Evolutionary conservation across 73 alveolate species (phyloP), one percentile per base, ranked within the genome.

Genomic region (Breviolum minutum): DNA sequence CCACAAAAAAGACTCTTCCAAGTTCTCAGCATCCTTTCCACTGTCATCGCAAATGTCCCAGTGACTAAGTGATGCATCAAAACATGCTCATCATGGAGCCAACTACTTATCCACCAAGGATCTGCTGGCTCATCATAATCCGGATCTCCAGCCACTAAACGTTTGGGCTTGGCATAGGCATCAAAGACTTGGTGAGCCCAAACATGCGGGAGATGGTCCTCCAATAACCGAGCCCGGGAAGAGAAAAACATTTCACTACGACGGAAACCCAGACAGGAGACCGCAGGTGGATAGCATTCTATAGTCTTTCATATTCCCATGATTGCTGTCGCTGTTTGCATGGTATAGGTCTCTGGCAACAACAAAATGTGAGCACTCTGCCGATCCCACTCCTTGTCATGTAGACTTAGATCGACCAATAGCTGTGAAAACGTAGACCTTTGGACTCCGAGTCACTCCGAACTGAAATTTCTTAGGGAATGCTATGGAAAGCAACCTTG

Each of bases 131-230:
- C 97, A 30, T 91, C 97, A n/a, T 73, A 74, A 89, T 91, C 97
- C 17, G 97, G 97, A 74, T 91, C 97, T 7, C 97, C 97, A 22
- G 97, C 63, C 26, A 68, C 89, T 63, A 91, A 79, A 66, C 97
- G 97, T 40, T 64, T 91, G 40, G 97, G 97, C 80, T 91, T 48
- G 64, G 97, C 97, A 27, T 73, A 91, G 60, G 97, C 88, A n/a
- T 91, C 97, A 17, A 91, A 91, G 79, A 91, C 97, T 80, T 92
- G 98, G 66, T 92, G 98, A 5, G 98, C 98, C 98, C 98, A 92
- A 16, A 73, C 68, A 48, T 92, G 82, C 5, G 98, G 98, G 80
- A 92, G 90, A 26, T 32, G 74, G 10, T 92, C 98, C 98, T 92
- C 69, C 63, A 63, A 40, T 40, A 40, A 3, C 54, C 54, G 5